phyloP scores from a whole-genome alignment of 139 green algal species.

The Chlamydomonas incerta region DNA sequence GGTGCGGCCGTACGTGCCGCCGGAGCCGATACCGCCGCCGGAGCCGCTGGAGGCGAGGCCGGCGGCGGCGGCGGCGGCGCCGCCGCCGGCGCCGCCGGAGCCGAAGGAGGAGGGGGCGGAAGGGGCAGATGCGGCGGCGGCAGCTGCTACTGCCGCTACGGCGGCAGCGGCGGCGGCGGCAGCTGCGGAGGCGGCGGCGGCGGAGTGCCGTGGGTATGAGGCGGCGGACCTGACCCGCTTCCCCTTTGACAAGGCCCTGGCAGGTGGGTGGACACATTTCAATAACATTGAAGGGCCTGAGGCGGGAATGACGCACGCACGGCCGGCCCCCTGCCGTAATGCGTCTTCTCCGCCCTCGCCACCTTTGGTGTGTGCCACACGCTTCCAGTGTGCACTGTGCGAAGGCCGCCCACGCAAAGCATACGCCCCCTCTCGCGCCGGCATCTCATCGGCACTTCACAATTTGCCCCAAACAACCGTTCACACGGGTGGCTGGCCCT shows the following conservation, averaged over 20 bases:
- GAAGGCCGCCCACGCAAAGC: too few relatives aligned
- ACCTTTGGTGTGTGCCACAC: too few relatives aligned
- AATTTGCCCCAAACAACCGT: too few relatives aligned
- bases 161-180: background rate
- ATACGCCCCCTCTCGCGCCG: too few relatives aligned
- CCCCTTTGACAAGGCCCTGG: conserved; percentile 26
- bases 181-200: background rate
- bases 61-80: background rate
- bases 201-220: conserved; percentile 1
- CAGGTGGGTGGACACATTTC: too few relatives aligned
- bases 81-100: background rate
- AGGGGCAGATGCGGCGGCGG: background rate
- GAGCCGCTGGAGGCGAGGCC: background rate
- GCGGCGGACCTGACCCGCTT: conserved; percentile 12
- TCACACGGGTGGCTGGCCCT: too few relatives aligned
- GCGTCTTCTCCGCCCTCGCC: too few relatives aligned
- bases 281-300: too few relatives aligned
- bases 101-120: background rate
- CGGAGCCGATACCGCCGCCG: conserved; percentile 18
- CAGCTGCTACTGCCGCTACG: background rate
- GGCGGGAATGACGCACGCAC: too few relatives aligned
- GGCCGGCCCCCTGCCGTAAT: too few relatives aligned
- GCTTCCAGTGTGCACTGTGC: too few relatives aligned
- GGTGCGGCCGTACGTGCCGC: conserved; percentile 70
- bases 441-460: too few relatives aligned